Conservation (phyloP, 2,329 filamentous ascomycete species). For the Westerdykella aurantiaca region DNA sequence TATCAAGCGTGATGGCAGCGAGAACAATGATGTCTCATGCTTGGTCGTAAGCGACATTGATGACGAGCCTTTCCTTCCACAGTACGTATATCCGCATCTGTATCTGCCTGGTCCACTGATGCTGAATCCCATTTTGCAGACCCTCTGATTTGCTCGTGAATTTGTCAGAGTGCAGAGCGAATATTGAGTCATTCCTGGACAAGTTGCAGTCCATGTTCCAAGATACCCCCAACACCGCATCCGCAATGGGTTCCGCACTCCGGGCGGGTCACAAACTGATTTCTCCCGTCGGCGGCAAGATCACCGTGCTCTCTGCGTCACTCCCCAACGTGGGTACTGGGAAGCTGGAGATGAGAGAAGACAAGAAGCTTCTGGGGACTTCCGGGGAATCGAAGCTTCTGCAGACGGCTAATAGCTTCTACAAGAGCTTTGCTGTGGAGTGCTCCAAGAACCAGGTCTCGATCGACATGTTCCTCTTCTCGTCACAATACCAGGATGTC, state of each 20-base stretch:
- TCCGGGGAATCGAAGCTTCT: conserved; percentile 83
- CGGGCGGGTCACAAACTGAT: conserved; percentile 94
- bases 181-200: conserved; percentile 83
- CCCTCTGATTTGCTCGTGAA: conserved; percentile 88
- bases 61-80: conserved; percentile 93
- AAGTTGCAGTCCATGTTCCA: conserved; percentile 96
- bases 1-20: conserved; percentile 80
- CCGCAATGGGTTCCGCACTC: conserved; percentile 92
- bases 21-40: conserved; percentile 81
- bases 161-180: conserved; percentile 79
- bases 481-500: conserved; percentile 75
- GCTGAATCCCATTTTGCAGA: too few species aligned
- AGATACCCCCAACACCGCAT: conserved; percentile 80
- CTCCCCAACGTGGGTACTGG: conserved; percentile 86
- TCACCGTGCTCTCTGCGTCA: conserved; percentile 83
- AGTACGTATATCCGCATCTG: conserved; percentile 32
- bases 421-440: conserved; percentile 98
- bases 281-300: conserved; percentile 87
- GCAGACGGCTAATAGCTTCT: conserved; percentile 92
- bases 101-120: too few species aligned
- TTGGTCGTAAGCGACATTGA: conserved; percentile 81
- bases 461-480: conserved; percentile 78
- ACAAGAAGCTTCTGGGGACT: conserved; percentile 92
- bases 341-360: conserved; percentile 87
- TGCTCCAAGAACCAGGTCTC: conserved; percentile 99